phyloP scores from a whole-genome alignment of 75 land plant genomes.

The Selaginella tamariscina region DNA sequence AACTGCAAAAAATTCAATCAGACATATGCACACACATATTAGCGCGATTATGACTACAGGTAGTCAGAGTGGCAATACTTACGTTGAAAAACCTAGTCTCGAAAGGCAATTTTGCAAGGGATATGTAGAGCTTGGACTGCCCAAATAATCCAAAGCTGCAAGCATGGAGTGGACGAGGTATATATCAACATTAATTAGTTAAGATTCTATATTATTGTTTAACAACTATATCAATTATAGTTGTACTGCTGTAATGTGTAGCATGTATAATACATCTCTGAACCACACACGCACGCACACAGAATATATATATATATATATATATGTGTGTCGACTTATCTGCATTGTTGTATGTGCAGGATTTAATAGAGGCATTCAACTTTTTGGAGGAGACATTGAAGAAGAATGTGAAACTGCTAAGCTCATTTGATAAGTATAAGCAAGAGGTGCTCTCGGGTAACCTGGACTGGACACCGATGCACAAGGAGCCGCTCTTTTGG shows the following conservation, averaged over 20 bases:
- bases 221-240: too few species aligned
- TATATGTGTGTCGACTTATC: too few species aligned
- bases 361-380: slow-evolving; percentile 61
- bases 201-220: too few species aligned
- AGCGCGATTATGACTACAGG: slow-evolving; percentile 33
- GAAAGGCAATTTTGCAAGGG: slow-evolving; percentile 63
- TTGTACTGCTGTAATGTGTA: too few species aligned
- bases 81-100: slow-evolving; percentile 58
- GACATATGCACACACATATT: too few species aligned
- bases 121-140: slow-evolving; percentile 88
- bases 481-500: slow-evolving; percentile 90
- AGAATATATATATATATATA: too few species aligned
- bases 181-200: too few species aligned
- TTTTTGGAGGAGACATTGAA: slow-evolving; percentile 64
- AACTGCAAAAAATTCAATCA: too few species aligned
- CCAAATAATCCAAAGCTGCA: slow-evolving; percentile 85
- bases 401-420: slow-evolving; percentile 67
- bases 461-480: slow-evolving; percentile 95
- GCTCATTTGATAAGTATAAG: slow-evolving; percentile 93
- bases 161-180: slow-evolving; percentile 99
- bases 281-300: too few species aligned
- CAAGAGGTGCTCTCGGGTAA: slow-evolving; percentile 77
- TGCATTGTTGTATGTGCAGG: slow-evolving; percentile 33
- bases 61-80: slow-evolving; percentile 74
- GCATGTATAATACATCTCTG: too few species aligned